Evolutionary conservation across 345 rosid species (phyloP).

Genomic region (Aquilaria malaccensis): DNA sequence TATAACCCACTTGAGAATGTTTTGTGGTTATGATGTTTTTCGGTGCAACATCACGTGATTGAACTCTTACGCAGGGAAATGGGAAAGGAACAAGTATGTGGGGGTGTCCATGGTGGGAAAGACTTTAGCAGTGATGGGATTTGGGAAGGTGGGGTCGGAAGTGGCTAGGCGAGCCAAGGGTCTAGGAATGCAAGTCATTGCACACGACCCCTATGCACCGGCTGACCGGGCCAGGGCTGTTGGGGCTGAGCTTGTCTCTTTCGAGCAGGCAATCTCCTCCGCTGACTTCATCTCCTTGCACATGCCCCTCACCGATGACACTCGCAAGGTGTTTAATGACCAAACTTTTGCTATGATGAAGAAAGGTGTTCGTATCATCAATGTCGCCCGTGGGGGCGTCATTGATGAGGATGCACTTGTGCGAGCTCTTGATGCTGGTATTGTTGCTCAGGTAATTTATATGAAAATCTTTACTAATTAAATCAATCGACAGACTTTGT

Average conservation of each 20-base stretch:
- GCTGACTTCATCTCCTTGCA: conserved; percentile 80
- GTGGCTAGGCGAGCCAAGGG: conserved; percentile 86
- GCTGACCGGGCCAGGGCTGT: conserved; percentile 73
- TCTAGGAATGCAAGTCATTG: conserved; percentile 75
- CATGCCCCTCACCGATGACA: conserved; percentile 69
- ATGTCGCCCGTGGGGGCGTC: conserved; percentile 90
- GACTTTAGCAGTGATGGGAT: conserved; percentile 80
- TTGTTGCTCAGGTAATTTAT: conserved; percentile 58
- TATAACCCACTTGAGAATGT: too few species aligned
- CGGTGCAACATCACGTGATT: too few species aligned
- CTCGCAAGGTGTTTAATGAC: conserved; percentile 58
- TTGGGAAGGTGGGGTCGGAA: conserved; percentile 86
- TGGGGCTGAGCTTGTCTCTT: conserved; percentile 77
- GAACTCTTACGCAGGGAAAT: conserved; percentile 40
- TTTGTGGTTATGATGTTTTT: too few species aligned
- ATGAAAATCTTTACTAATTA: not conserved
- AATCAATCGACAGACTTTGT: not conserved
- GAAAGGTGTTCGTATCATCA: conserved; percentile 70
- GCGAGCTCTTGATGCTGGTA: conserved; percentile 59
- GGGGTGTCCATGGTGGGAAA: conserved; percentile 80
- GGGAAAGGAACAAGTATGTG: conserved; percentile 75
- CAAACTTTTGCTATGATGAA: conserved; percentile 58
- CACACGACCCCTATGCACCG: conserved; percentile 83
- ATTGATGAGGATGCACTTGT: conserved; percentile 78
- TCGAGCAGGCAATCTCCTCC: conserved; percentile 59